A percentile compares a stretch with the other conserved stretches of the same genome.
Conservation (phyloP, 2,329 filamentous ascomycete genomes). For the Fusarium coicis region DNA sequence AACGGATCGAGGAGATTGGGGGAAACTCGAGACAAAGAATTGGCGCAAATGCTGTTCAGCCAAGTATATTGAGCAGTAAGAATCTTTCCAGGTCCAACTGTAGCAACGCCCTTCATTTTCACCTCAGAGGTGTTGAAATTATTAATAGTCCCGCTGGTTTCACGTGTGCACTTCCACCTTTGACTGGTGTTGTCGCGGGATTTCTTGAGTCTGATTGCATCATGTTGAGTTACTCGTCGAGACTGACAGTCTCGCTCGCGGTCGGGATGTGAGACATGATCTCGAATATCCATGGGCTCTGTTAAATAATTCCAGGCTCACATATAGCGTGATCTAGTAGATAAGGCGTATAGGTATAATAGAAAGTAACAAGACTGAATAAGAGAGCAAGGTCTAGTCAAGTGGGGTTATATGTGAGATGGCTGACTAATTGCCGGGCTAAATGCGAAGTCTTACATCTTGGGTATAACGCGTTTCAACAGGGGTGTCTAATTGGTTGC, state of each 20-base stretch:
- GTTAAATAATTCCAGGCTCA: rapidly evolving
- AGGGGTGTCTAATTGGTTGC: too few relatives aligned
- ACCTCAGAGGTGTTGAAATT: rapidly evolving
- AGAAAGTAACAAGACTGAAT: background rate
- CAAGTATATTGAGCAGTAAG: rapidly evolving
- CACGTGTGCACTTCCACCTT: rapidly evolving
- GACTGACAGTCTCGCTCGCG: too few relatives aligned
- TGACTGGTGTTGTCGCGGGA: rapidly evolving
- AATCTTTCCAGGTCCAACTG: background rate
- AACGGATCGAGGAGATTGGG: background rate
- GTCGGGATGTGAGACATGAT: background rate
- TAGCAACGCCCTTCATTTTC: rapidly evolving
- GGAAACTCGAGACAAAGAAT: background rate
- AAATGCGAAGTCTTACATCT: rapidly evolving
- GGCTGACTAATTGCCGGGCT: background rate
- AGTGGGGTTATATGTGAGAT: background rate
- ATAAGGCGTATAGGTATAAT: background rate
- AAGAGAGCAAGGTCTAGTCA: rapidly evolving
- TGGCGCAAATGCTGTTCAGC: rapidly evolving
- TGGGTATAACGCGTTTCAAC: too few relatives aligned
- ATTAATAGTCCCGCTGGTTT: rapidly evolving
- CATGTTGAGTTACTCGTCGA: background rate
- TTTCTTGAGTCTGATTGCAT: rapidly evolving
- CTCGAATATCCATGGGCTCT: rapidly evolving
- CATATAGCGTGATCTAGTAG: rapidly evolving